Percentiles rank a stretch among this genome's conserved stretches.
Conservation (phyloP, 305 asterid genomes). For the Coffea humblotiana region DNA sequence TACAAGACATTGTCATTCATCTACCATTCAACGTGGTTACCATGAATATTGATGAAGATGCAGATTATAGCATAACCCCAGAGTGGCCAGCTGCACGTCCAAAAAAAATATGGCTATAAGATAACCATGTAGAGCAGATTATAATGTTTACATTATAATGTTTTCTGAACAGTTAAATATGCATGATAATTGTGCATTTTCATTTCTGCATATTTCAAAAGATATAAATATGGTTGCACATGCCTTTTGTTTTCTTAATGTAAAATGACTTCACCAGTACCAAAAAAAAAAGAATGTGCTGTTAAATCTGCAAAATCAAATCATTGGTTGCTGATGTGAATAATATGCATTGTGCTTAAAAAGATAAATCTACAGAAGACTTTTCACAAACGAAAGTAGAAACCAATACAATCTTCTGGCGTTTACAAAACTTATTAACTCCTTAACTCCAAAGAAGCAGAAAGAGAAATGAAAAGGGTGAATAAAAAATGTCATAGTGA, state of each 20-base stretch:
- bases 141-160: background rate
- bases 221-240: background rate
- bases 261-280: background rate
- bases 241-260: background rate
- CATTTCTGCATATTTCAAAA: conserved; percentile 1
- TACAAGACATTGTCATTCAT: background rate
- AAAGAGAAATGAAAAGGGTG: background rate
- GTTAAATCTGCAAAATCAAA: background rate
- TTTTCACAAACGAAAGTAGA: background rate
- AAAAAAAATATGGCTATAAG: conserved; percentile 15
- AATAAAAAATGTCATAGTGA: too few relatives aligned
- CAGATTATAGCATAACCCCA: conserved; percentile 93
- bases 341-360: background rate
- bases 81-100: conserved; percentile 79
- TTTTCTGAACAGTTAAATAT: background rate
- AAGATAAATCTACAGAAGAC: background rate
- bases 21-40: conserved; percentile 31
- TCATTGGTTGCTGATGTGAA: background rate
- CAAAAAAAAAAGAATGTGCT: background rate
- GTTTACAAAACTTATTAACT: background rate
- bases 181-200: background rate
- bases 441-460: background rate
- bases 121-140: background rate
- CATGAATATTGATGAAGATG: conserved; percentile 83
- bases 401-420: background rate